Evolutionary conservation across 2,329 filamentous ascomycete genomes (phyloP).

Genomic region (Ophiostoma piceae): DNA sequence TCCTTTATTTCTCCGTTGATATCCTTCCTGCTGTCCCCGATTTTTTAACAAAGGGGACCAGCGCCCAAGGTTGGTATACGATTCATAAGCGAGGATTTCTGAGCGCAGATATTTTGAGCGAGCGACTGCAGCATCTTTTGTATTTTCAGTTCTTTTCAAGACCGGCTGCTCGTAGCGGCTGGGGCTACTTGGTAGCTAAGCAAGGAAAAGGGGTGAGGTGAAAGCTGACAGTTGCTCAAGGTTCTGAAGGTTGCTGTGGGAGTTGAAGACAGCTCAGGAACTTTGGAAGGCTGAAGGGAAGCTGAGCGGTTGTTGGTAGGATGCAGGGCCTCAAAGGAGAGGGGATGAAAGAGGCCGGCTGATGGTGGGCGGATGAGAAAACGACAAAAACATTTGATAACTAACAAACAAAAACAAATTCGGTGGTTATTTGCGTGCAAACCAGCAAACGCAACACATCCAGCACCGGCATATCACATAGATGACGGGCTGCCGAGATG

Average conservation of each 20-base stretch:
- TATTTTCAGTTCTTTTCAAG: not conserved
- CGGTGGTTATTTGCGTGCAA: not conserved
- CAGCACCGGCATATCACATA: not conserved
- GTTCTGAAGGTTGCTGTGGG: not conserved
- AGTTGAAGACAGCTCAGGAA: not conserved
- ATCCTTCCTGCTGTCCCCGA: not conserved
- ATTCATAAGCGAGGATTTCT: not conserved
- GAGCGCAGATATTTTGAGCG: constrained; percentile 1
- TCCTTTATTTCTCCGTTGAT: constrained; percentile 14
- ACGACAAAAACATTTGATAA: constrained; percentile 7
- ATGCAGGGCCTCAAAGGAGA: constrained; percentile 10
- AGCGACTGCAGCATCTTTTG: not conserved
- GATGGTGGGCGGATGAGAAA: constrained; percentile 2
- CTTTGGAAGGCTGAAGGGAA: not conserved
- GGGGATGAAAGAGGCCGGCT: not conserved
- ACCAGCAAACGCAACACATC: not conserved
- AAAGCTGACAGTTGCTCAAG: not conserved
- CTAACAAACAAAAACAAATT: constrained; percentile 19
- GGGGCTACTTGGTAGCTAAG: not conserved
- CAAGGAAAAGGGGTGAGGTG: not conserved
- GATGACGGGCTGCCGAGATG: not conserved
- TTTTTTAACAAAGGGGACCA: not conserved
- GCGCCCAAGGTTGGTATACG: constrained; percentile 8
- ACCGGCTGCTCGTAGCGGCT: not conserved
- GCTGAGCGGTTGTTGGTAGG: not conserved